Base-by-base conservation (phyloP, 2,329 filamentous ascomycete genomes). In the Calonectria ilicicola region DNA sequence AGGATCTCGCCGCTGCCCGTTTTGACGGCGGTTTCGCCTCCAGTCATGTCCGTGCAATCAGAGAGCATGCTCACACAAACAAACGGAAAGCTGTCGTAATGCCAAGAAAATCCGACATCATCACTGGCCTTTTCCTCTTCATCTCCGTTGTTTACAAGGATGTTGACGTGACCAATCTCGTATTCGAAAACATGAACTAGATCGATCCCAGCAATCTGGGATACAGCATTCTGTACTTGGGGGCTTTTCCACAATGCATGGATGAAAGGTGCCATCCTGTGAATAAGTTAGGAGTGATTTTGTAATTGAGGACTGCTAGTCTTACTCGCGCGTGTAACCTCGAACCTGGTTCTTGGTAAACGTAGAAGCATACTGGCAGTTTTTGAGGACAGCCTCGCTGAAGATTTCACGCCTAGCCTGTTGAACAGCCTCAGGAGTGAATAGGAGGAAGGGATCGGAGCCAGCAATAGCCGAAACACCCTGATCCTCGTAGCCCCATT, bases 61-160 rank as follows among this genome's bases (percentile, higher is more conserved):
- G 89, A 91, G 32, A 93, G 86, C 91, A 93, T 93, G 9, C 88
- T 86, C n/a, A 93, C 91, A 75, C 91, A 93, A n/a, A 93, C 91
- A 78, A 93, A 93, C 0, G 91, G 91, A 78, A 91, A 93, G 78
- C 89, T 91, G 80, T 93, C 92, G 0, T 84, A 89, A 81, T 93
- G 91, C 91, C 91, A 93, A 6, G 90, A 88, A 75, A 74, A 76
- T 2, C 70, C 70, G 6, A 87, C 85, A 42, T 87, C 85, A 60
- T 89, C 86, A 29, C 87, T 86, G 76, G 82, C 85, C 6, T 86
- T 83, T 29, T 83, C 80, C 35, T 88, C 82, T 67, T 72, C 67
- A 1, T 62, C 87, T 1, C 85, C 85, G 77, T 89, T 88, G 21
- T 58, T 38, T 1, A 89, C 82, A 5, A 87, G 87, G 65, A 90